phyloP scores from a whole-genome alignment of 345 rosid genomes.

The Sonneratia alba region DNA sequence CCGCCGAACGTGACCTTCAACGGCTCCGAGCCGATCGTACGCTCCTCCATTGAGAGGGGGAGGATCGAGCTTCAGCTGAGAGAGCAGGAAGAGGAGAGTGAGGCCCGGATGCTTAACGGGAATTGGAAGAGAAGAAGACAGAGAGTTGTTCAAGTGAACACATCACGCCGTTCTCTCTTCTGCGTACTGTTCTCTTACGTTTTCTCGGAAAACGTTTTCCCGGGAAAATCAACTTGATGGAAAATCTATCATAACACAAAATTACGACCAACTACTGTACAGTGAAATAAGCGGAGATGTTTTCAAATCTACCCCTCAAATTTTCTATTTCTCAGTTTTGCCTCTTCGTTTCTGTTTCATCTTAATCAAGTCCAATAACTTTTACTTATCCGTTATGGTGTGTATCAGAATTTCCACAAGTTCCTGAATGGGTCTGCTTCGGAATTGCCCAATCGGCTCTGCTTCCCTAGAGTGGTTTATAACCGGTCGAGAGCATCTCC shows the following conservation, averaged over 20 bases:
- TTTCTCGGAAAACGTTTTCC: neutral
- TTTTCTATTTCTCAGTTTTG: neutral
- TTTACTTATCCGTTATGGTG: neutral
- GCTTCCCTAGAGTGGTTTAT: no score
- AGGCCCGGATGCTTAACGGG: neutral
- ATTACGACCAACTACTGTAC: no score
- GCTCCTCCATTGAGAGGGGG: constrained; percentile 4
- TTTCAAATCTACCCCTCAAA: neutral
- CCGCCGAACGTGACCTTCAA: constrained; percentile 52
- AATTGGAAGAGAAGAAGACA: neutral
- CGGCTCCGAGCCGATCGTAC: constrained; percentile 10
- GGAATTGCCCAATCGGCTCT: no score
- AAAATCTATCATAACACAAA: no score
- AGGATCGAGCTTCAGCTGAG: neutral
- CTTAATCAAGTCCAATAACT: neutral
- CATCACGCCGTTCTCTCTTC: neutral
- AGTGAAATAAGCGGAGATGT: neutral
- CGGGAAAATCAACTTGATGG: neutral
- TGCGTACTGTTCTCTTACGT: neutral
- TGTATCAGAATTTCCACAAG: no score
- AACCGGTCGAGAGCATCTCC: no score
- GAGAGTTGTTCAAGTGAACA: neutral
- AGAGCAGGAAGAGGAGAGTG: neutral
- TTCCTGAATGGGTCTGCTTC: no score
- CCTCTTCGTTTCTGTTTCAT: neutral